Evolutionary conservation across 192 early-diverging fungal species (phyloP).

Genomic region (Irineochytrium annulatum): DNA sequence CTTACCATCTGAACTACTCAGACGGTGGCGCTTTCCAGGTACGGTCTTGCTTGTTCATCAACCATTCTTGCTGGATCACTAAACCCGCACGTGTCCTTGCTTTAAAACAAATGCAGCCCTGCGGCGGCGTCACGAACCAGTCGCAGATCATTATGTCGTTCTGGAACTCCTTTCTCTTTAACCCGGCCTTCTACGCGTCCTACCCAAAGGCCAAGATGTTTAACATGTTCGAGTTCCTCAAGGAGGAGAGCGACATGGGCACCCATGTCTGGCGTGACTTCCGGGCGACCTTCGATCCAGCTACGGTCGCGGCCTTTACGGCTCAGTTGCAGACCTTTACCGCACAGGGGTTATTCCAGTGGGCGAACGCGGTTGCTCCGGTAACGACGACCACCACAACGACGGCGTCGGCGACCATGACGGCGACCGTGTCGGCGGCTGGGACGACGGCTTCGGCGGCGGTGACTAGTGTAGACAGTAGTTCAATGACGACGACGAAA

Average conservation of each 20-base stretch:
- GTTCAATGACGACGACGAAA: too few relatives aligned
- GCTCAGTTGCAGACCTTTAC: constrained; percentile 4
- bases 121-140: neutral
- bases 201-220: constrained; percentile 24
- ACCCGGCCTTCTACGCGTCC: neutral
- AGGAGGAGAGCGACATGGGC: constrained; percentile 11
- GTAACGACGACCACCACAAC: neutral
- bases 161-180: constrained; percentile 25
- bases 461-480: too few relatives aligned
- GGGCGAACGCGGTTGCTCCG: neutral
- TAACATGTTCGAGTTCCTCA: constrained; percentile 21
- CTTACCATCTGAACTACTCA: constrained; percentile 7
- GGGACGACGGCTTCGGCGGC: too few relatives aligned
- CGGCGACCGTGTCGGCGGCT: neutral
- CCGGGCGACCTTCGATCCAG: constrained; percentile 13
- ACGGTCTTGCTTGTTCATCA: too few relatives aligned
- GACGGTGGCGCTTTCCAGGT: too few relatives aligned
- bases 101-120: neutral
- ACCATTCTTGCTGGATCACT: too few relatives aligned
- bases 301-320: constrained; percentile 3
- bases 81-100: too few relatives aligned
- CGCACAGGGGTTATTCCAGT: neutral
- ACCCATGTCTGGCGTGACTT: constrained; percentile 14
- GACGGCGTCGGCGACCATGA: neutral
- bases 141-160: constrained; percentile 3